phyloP scores from a whole-genome alignment of 768 basidiomycete species.

The Boletus fagicola region DNA sequence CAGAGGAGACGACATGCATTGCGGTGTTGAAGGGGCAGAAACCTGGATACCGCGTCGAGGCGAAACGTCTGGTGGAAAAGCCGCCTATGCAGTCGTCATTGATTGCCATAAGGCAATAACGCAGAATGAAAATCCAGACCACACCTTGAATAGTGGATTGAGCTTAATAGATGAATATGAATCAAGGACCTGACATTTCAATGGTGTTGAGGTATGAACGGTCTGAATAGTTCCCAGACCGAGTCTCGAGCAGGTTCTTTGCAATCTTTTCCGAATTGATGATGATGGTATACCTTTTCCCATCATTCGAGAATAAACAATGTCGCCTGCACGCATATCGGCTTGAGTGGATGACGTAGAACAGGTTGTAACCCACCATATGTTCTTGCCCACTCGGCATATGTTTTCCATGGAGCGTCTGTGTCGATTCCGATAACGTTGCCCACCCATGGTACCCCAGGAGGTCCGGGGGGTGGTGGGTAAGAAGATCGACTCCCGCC shows the following conservation, averaged over 20 bases:
- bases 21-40: neutral
- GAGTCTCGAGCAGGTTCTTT: neutral
- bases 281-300: conserved; percentile 1
- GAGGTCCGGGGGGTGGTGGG: conserved; percentile 9
- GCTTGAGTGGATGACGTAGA: no score
- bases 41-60: neutral
- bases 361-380: no score
- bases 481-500: neutral
- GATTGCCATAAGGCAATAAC: neutral
- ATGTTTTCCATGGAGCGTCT: no score
- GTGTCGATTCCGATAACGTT: no score
- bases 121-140: neutral
- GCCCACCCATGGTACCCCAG: no score
- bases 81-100: conserved; percentile 13
- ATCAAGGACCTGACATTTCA: neutral
- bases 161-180: neutral
- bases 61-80: conserved; percentile 14
- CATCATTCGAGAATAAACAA: neutral
- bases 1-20: conserved; percentile 2
- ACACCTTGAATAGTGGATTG: neutral
- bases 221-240: conserved; percentile 7
- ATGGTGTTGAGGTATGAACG: neutral
- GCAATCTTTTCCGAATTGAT: no score
- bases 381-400: no score
- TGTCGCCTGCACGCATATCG: neutral